A percentile compares a stretch with the other conserved stretches of the same genome.
phyloP scores from a whole-genome alignment of 2,329 filamentous ascomycete genomes.

The Talaromyces funiculosus region DNA sequence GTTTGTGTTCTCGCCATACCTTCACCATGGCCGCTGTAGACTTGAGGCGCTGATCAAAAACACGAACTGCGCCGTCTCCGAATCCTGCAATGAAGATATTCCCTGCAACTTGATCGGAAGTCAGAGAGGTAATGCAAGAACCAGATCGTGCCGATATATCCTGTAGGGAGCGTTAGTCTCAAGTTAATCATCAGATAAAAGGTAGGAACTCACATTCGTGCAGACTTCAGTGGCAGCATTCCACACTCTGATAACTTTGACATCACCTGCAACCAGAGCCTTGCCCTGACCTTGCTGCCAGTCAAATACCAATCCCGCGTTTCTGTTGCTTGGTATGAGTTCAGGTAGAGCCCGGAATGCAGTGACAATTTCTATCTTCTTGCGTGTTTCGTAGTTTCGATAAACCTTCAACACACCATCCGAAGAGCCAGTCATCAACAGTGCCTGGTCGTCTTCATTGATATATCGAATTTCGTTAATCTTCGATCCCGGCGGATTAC shows the following conservation, averaged over 20 bases:
- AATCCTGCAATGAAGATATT: constrained; percentile 96
- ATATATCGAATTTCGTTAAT: constrained; percentile 96
- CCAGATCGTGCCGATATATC: constrained; percentile 93
- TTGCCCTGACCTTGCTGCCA: constrained; percentile 98
- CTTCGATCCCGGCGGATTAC: constrained; percentile 81
- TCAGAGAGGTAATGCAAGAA: constrained; percentile 91
- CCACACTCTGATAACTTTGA: constrained; percentile 93
- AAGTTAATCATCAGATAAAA: background rate
- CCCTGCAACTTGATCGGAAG: constrained; percentile 95
- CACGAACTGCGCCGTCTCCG: constrained; percentile 86
- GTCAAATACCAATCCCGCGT: constrained; percentile 93
- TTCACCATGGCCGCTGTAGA: constrained; percentile 89
- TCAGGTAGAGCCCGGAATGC: constrained; percentile 89
- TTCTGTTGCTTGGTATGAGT: constrained; percentile 87
- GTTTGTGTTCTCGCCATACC: constrained; percentile 92
- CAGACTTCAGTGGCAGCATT: constrained; percentile 91
- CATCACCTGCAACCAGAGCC: constrained; percentile 91
- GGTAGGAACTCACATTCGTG: constrained; percentile 51
- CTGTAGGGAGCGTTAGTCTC: constrained; percentile 23
- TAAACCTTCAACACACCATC: constrained; percentile 93
- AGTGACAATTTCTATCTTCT: constrained; percentile 75
- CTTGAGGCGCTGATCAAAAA: constrained; percentile 82
- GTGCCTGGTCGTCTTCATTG: constrained; percentile 94
- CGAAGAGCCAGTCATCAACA: constrained; percentile 90
- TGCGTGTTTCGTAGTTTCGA: constrained; percentile 76